Conservation (phyloP, 768 basidiomycete genomes). For the Heimioporus sp. region DNA sequence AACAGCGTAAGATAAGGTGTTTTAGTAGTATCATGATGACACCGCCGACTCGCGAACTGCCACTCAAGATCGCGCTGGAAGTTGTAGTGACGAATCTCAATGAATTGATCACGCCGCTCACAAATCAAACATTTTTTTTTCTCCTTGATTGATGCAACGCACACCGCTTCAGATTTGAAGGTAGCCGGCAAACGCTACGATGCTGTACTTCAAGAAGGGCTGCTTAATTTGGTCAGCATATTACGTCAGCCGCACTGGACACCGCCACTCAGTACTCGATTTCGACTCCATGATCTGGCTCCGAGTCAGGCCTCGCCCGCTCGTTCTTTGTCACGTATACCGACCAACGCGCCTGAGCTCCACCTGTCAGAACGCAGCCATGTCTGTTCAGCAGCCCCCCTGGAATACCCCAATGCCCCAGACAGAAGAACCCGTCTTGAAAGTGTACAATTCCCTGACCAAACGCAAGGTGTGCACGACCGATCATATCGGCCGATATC, state of each 20-base stretch:
- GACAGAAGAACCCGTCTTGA: slow-evolving; percentile 50
- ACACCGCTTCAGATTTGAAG: too few species aligned
- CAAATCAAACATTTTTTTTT: too few species aligned
- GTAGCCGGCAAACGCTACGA: too few species aligned
- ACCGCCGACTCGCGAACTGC: too few species aligned
- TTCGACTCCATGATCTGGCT: slow-evolving; percentile 21
- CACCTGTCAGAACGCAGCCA: slow-evolving; percentile 21
- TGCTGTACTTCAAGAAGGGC: too few species aligned
- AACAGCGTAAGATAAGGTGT: too few species aligned
- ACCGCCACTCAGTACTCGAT: slow-evolving; percentile 1
- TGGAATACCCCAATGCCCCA: slow-evolving; percentile 42
- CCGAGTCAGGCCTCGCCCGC: slow-evolving; percentile 12
- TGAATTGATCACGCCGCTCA: too few species aligned
- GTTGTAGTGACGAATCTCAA: too few species aligned
- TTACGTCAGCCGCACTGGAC: slow-evolving; percentile 26
- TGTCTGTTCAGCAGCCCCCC: slow-evolving; percentile 60
- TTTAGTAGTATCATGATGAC: too few species aligned
- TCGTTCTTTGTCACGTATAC: slow-evolving; percentile 7
- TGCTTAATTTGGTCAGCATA: background rate
- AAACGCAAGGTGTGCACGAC: slow-evolving; percentile 70
- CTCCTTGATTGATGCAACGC: too few species aligned
- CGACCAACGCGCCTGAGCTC: slow-evolving; percentile 4
- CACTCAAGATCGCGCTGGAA: too few species aligned
- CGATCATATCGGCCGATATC: slow-evolving; percentile 11
- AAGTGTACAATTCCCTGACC: slow-evolving; percentile 91